A percentile compares a stretch with the other conserved stretches of the same genome.
phyloP scores from a whole-genome alignment of 352 stramenopile genomes.

The Pythium phragmiticola region DNA sequence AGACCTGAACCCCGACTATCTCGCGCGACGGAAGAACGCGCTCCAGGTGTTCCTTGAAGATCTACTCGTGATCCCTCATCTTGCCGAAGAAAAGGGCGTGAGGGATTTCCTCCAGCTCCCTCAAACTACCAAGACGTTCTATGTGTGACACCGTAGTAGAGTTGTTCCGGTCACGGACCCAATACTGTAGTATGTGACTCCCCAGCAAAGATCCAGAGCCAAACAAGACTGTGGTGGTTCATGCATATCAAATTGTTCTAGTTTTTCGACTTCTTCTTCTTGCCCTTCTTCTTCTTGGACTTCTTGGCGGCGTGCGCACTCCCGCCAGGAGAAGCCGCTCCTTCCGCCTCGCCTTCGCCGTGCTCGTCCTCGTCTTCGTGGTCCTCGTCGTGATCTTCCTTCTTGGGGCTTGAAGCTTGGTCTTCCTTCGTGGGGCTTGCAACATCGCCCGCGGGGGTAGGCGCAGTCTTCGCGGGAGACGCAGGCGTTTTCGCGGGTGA shows the following conservation, averaged over 20 bases:
- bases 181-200: too few relatives aligned
- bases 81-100: slow-evolving; percentile 52
- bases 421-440: slow-evolving; percentile 12
- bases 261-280: slow-evolving; percentile 17
- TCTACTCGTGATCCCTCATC: slow-evolving; percentile 59
- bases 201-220: neutral
- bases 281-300: slow-evolving; percentile 64
- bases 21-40: slow-evolving; percentile 45
- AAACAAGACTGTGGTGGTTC: neutral
- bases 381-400: neutral
- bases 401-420: neutral
- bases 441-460: neutral
- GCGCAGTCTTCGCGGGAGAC: neutral
- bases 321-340: slow-evolving; percentile 24
- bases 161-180: neutral
- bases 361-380: slow-evolving; percentile 11
- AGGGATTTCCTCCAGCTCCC: slow-evolving; percentile 59
- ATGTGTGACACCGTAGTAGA: slow-evolving; percentile 31
- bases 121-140: slow-evolving; percentile 58
- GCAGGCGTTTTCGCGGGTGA: too few relatives aligned
- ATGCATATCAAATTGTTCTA: slow-evolving; percentile 4
- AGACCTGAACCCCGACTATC: slow-evolving; percentile 71
- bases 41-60: slow-evolving; percentile 62
- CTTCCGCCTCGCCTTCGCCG: slow-evolving; percentile 22
- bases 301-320: slow-evolving; percentile 32